Base-by-base conservation (phyloP, 441 rosid species). In the Monsonia emarginata region DNA sequence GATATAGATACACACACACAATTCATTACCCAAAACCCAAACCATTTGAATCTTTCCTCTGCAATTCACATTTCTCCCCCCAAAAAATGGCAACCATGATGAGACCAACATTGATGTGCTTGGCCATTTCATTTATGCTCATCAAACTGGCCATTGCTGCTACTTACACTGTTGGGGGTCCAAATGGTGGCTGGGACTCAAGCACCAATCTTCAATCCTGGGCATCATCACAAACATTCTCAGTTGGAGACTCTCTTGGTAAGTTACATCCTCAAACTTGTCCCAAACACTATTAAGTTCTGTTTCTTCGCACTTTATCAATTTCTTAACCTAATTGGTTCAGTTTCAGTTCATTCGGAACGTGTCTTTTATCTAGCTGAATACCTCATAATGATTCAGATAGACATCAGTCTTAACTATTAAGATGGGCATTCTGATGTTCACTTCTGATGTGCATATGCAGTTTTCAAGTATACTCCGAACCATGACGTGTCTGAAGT, bases 401-500 rank as follows among this genome's bases (percentile, higher is more conserved):
- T n/a, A n/a, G n/a, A n/a, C n/a, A n/a, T n/a, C n/a, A n/a, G n/a
- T n/a, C n/a, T n/a, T n/a, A n/a, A n/a, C n/a, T n/a, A n/a, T n/a
- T n/a, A n/a, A n/a, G n/a, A n/a, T n/a, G n/a, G n/a, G n/a, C n/a
- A n/a, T n/a, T n/a, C n/a, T n/a, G n/a, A n/a, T n/a, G n/a, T n/a
- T n/a, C n/a, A n/a, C n/a, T n/a, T n/a, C n/a, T n/a, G n/a, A n/a
- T n/a, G n/a, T n/a, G 36, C 8, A 32, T 10, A 13, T 68, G 71
- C 77, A 81, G 84, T 61, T 59, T 83, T 83, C 72, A 78, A 75
- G 69, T 81, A 81, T 63, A 13, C 65, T 6, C 44, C 80, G 2
- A 31, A 6, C 66, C 96, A 90, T 65, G 78, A 77, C 4, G 89
- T 88, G 48, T 19, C 76, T 63, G 97, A 88, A 77, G 90, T 90